Evolutionary conservation across 1,284 basidiomycete genomes (phyloP).

Genomic region (Meripilus lineatus): DNA sequence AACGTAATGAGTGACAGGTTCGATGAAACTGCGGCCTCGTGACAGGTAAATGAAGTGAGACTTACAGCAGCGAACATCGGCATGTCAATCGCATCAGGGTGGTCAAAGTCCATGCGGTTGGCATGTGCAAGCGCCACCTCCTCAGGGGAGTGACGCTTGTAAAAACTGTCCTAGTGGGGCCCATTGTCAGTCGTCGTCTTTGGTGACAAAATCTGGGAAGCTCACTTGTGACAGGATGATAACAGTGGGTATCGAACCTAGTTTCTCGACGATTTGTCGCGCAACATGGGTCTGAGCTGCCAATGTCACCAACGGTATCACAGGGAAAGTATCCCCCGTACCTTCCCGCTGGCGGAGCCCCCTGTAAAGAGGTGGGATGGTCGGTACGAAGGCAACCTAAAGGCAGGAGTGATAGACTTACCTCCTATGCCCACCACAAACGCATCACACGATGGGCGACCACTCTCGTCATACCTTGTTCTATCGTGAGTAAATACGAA

Average conservation of each 20-base stretch:
- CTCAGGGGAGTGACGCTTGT: slow-evolving; percentile 76
- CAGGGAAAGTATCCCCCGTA: slow-evolving; percentile 26
- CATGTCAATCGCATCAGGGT: slow-evolving; percentile 92
- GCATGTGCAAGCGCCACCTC: slow-evolving; percentile 79
- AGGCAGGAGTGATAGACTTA: slow-evolving; percentile 36
- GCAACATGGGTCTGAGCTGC: slow-evolving; percentile 84
- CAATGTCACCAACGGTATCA: background rate
- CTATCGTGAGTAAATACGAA: slow-evolving; percentile 9
- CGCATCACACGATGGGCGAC: slow-evolving; percentile 62
- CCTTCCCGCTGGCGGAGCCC: slow-evolving; percentile 93
- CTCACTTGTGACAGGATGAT: slow-evolving; percentile 82
- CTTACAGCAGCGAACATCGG: slow-evolving; percentile 76
- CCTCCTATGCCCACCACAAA: slow-evolving; percentile 96
- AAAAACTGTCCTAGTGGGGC: slow-evolving; percentile 88
- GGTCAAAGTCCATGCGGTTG: slow-evolving; percentile 90
- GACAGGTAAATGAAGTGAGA: slow-evolving; percentile 10
- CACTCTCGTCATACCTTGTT: slow-evolving; percentile 74
- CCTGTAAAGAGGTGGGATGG: slow-evolving; percentile 38
- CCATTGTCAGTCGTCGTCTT: background rate
- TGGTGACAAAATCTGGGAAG: too few relatives aligned
- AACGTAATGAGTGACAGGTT: background rate
- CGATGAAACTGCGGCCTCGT: too few relatives aligned
- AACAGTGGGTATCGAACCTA: slow-evolving; percentile 84
- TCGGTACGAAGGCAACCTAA: slow-evolving; percentile 4
- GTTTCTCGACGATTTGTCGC: slow-evolving; percentile 74